These are phyloP conservation scores for Monosporascus sp. DNA, from an alignment of 2,329 filamentous ascomycete genomes.

Conservation along the genomic window DNA sequence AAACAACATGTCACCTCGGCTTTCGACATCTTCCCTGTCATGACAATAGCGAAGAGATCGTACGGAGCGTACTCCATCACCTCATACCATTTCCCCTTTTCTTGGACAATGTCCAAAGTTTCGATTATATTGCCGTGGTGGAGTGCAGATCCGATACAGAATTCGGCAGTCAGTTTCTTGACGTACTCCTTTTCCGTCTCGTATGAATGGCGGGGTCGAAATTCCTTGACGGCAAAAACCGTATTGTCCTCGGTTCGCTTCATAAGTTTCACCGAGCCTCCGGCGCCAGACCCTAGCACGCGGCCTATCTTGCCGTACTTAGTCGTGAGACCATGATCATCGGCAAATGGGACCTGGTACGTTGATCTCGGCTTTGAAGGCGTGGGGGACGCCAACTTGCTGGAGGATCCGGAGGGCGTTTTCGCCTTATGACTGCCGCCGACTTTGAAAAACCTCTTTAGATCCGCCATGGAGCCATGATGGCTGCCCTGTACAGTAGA, in stretches of 20 bases:
- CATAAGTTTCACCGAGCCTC: conserved; percentile 90
- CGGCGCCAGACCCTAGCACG: conserved; percentile 87
- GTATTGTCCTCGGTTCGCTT: conserved; percentile 88
- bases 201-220: conserved; percentile 84
- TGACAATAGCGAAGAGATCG: conserved; percentile 95
- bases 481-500: conserved; percentile 42
- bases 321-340: conserved; percentile 83
- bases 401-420: conserved; percentile 37
- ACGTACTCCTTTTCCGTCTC: conserved; percentile 94
- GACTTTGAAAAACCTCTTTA: conserved; percentile 95
- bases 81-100: conserved; percentile 92
- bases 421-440: conserved; percentile 65
- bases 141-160: conserved; percentile 93
- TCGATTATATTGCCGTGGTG: conserved; percentile 99
- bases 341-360: conserved; percentile 78
- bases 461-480: conserved; percentile 83
- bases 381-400: conserved; percentile 7
- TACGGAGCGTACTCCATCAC: conserved; percentile 98
- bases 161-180: conserved; percentile 97
- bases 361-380: conserved; percentile 41
- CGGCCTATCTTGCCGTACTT: conserved; percentile 96
- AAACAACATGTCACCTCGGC: conserved; percentile 90
- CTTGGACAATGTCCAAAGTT: conserved; percentile 91
- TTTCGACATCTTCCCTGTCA: conserved; percentile 95
- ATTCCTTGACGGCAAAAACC: conserved; percentile 97